Conservation (phyloP, 2,329 filamentous ascomycete species). For the Colletotrichum liaoningense region DNA sequence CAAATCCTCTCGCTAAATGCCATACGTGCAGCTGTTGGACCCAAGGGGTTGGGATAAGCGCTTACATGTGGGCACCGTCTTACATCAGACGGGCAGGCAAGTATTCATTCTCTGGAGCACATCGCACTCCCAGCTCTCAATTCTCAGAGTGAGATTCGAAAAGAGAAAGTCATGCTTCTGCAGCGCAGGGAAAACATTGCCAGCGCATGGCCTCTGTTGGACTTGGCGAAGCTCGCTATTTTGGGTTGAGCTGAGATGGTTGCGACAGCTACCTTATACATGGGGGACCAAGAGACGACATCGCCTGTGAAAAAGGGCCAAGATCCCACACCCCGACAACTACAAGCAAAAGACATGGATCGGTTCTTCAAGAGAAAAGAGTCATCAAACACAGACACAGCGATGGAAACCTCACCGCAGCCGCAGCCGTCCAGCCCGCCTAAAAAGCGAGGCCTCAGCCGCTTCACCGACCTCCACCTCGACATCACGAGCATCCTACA, state of each 20-base stretch:
- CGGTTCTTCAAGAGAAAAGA: background rate
- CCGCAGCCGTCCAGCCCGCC: background rate
- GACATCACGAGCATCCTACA: conserved; percentile 16
- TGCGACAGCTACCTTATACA: too few species aligned
- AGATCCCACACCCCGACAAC: background rate
- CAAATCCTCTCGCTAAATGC: background rate
- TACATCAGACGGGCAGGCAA: conserved; percentile 19
- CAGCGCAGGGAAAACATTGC: background rate
- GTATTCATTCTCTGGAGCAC: background rate
- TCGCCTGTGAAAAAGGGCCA: conserved; percentile 7
- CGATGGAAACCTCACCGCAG: conserved; percentile 3
- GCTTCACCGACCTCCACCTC: conserved; percentile 11
- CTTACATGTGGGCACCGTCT: conserved; percentile 31
- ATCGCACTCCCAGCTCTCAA: background rate
- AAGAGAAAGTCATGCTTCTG: background rate
- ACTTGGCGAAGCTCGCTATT: background rate
- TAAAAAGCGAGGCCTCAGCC: background rate
- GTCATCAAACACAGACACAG: background rate
- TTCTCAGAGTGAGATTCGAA: background rate
- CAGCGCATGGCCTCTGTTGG: conserved; percentile 7
- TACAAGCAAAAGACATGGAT: background rate
- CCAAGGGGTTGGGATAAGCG: conserved; percentile 3
- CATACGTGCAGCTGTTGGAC: background rate
- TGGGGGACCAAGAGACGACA: background rate
- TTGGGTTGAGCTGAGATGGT: too few species aligned